These are phyloP conservation scores for Scedosporium minutisporum DNA, from an alignment of 2,329 filamentous ascomycete species.

Conservation along the genomic window DNA sequence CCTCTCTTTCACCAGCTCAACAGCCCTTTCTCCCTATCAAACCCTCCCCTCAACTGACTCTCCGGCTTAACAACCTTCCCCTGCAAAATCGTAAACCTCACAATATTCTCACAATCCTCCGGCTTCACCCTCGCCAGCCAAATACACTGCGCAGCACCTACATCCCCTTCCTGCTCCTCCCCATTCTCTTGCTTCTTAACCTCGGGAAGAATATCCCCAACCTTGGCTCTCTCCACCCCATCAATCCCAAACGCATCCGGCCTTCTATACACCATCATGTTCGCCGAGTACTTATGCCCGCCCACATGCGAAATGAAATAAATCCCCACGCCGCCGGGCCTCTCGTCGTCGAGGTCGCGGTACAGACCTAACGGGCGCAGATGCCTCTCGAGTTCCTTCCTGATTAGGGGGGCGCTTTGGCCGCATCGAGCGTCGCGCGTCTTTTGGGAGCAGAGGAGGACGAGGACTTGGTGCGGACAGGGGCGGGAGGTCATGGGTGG, in stretches of 20 bases:
- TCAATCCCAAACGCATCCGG: constrained; percentile 48
- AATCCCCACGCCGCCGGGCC: constrained; percentile 85
- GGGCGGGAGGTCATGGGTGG: constrained; percentile 37
- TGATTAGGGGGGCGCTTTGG: constrained; percentile 83
- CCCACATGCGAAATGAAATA: constrained; percentile 97
- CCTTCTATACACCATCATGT: constrained; percentile 81
- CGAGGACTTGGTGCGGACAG: constrained; percentile 74
- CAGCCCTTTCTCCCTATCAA: constrained; percentile 70
- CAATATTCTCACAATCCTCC: constrained; percentile 86
- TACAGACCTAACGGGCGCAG: constrained; percentile 75
- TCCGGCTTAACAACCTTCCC: constrained; percentile 91
- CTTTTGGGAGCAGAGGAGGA: constrained; percentile 87
- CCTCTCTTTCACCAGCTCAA: constrained; percentile 65
- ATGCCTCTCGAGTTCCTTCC: constrained; percentile 81
- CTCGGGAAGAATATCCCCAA: constrained; percentile 23
- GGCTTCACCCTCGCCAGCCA: constrained; percentile 81
- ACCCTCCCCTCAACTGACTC: constrained; percentile 77
- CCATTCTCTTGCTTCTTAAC: constrained; percentile 18
- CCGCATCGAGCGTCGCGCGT: constrained; percentile 94
- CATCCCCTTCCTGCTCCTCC: constrained; percentile 26
- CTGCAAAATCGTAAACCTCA: constrained; percentile 80
- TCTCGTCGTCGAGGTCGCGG: constrained; percentile 77
- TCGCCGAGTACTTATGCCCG: constrained; percentile 92
- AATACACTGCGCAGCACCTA: constrained; percentile 76
- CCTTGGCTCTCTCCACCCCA: constrained; percentile 25